A percentile compares a stretch with the other conserved stretches of the same genome.
Conservation (phyloP, 176 grass and related monocot genomes). For the Puccinellia tenuiflora region DNA sequence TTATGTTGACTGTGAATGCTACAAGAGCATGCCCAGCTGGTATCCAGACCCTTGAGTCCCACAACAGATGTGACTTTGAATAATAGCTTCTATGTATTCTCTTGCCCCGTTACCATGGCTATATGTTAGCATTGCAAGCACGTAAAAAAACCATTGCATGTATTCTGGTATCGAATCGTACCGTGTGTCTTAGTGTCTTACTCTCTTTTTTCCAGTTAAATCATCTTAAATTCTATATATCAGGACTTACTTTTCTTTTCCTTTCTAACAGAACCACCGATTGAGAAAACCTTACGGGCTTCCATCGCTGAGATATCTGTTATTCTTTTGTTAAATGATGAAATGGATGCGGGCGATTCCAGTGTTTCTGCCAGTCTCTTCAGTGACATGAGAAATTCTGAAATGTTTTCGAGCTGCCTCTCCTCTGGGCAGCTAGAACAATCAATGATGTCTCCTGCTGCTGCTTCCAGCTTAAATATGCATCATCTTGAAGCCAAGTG, state of each 20-base stretch:
- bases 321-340: constrained; percentile 63
- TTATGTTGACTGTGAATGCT: neutral
- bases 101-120: neutral
- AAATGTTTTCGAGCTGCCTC: constrained; percentile 63
- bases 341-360: constrained; percentile 17
- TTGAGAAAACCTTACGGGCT: constrained; percentile 65
- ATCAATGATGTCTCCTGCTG: constrained; percentile 40
- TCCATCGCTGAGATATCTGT: constrained; percentile 66
- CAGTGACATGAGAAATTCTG: constrained; percentile 43
- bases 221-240: constrained; percentile 18
- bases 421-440: constrained; percentile 55
- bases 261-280: constrained; percentile 65
- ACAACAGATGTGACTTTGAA: constrained; percentile 6
- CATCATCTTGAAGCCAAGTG: constrained; percentile 80
- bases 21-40: neutral
- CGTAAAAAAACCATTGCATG: neutral
- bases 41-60: neutral
- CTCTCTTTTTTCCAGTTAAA: neutral
- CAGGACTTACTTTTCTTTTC: constrained; percentile 26
- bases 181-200: neutral
- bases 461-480: constrained; percentile 50
- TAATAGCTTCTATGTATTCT: neutral
- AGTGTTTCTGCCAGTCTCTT: constrained; percentile 20
- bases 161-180: constrained; percentile 4
- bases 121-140: constrained; percentile 12